Base-by-base conservation (phyloP, 495 filamentous ascomycete species). In the Apodospora peruviana region DNA sequence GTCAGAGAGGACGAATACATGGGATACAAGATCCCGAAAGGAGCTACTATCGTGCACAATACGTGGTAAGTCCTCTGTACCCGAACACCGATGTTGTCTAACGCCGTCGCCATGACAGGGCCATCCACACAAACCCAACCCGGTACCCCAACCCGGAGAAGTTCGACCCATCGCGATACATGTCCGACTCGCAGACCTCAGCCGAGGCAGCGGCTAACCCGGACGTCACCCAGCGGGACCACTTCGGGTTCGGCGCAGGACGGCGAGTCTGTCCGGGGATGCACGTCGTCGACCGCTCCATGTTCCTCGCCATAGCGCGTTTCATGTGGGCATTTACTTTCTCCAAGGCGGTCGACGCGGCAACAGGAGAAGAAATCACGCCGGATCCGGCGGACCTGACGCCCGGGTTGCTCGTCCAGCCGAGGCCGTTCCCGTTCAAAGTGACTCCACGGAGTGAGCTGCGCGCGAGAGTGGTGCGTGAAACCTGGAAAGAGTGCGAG, bases 261-360 rank as follows among this genome's bases (percentile, higher is more conserved):
- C 72, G 80, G 4, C 67, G 80, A 0, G 65, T 79, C 21, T 84
- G 81, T 43, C 71, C 75, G 1, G 81, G 79, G 0, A 22, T 76
- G 16, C 50, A 67, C 8, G 47, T 81, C 1, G 78, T 77, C 0
- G 78, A 80, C 34, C 62, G 61, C 2, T 74, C 64, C 2, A 34
- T 82, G 7, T 79, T 67, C 47, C 22, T 79, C 0, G 62, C 49
- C n/a, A 56, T 74, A 3, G 62, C 75, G 0, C 60, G 71, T 22
- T 45, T 76, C 1, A 48, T 84, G n/a, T 76, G 77, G 50, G 73
- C 65, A 0, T 82, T 81, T 48, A 50, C 76, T 25, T 56, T 72
- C 40, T 24, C 36, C 19, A 48, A 40, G 35, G 45, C 55, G 5
- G 50, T 52, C 4, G 51, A 54, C 34, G 62, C 59, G 18, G 47